Base-by-base conservation (phyloP, 371 early-diverging fungal genomes). In the Mortierella sp. region DNA sequence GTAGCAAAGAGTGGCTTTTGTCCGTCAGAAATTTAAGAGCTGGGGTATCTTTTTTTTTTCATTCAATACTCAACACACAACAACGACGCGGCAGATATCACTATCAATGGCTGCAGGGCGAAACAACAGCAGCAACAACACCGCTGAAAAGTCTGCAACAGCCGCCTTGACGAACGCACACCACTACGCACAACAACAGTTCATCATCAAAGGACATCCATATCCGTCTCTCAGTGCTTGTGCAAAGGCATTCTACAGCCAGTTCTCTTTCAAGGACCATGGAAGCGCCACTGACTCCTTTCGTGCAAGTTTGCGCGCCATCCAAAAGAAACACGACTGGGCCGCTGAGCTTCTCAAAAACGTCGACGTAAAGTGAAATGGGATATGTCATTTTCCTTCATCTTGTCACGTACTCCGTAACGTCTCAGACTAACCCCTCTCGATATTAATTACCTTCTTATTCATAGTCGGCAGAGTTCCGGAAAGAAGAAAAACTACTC, bases 191-290 rank as follows among this genome's bases (percentile, higher is more conserved):
- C 38, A 65, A 35, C 65, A 65, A 2, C 65, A 65, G 65, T 38
- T 65, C 21, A 65, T 65, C 18, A 38, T 38, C 65, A 65, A 65
- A 21, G 65, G 41, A 65, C 65, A 65, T 10, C 65, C 65, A 18
- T 21, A 65, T 21, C 7, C 35, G 24, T 65, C 65, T 3, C 38
- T 65, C 24, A 38, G 3, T 21, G 35, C 21, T 21, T 65, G 65
- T 3, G 65, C 65, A 8, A 38, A 65, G 21, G 65, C 65, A 0
- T 38, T 65, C 4, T 65, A 65, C 65, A 38, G 10, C 8, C 65
- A 65, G 21, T 65, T 65, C 32, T 10, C 35, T 1, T 38, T 38
- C 35, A 35, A 21, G 10, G 10, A 65, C 14, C 35, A 65, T 21
- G 38, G 65, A 38, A 65, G 65, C 38, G 41, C 65, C 2, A 21